These are phyloP conservation scores for Botryotinia convoluta DNA, from an alignment of 2,329 filamentous ascomycete species.

Conservation along the genomic window DNA sequence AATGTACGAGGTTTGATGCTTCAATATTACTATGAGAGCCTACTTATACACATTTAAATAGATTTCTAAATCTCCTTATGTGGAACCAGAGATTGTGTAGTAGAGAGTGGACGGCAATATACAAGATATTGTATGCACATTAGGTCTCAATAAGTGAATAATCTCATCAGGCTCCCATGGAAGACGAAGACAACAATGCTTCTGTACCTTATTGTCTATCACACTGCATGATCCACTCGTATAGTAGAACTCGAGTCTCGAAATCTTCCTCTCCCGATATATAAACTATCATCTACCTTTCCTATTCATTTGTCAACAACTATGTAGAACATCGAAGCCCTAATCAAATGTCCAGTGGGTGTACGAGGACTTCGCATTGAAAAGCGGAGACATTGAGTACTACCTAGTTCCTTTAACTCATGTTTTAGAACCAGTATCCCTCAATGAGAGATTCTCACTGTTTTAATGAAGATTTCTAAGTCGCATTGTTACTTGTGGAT, in stretches of 20 bases:
- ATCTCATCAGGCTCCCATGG: rapidly evolving
- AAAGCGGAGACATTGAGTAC: neutral
- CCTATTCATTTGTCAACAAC: neutral
- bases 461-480: neutral
- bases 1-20: neutral
- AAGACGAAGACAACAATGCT: neutral
- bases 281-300: neutral
- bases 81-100: neutral
- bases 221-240: neutral
- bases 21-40: neutral
- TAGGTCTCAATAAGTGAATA: neutral
- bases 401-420: neutral
- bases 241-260: rapidly evolving
- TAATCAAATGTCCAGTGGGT: too few relatives aligned
- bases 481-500: neutral
- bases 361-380: neutral
- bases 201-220: neutral
- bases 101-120: rapidly evolving
- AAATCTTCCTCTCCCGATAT: rapidly evolving
- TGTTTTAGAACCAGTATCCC: neutral
- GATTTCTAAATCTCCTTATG: neutral
- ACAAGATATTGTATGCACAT: neutral
- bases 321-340: neutral
- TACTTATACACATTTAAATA: neutral
- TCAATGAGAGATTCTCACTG: neutral